Evolutionary conservation across 768 basidiomycete genomes (phyloP).

Genomic region (Suillus spraguei): DNA sequence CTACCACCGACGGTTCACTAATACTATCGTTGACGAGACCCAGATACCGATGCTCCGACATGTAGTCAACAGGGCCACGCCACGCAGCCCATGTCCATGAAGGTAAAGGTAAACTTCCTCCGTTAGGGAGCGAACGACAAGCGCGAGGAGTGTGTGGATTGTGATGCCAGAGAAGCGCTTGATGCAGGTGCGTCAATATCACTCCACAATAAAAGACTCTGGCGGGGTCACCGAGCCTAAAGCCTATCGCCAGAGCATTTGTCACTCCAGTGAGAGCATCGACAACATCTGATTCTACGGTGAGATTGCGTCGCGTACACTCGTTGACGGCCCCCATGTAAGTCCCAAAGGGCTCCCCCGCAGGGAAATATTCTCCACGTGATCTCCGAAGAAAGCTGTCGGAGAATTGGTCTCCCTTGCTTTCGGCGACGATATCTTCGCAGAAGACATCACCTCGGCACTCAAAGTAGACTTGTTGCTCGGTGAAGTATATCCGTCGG

Average conservation of each 20-base stretch:
- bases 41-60: neutral
- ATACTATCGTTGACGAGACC: conserved; percentile 3
- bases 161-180: conserved; percentile 26
- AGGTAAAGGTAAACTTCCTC: conserved; percentile 13
- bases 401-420: neutral
- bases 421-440: conserved; percentile 26
- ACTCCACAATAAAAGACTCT: neutral
- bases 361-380: neutral
- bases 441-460: conserved; percentile 22
- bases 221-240: neutral
- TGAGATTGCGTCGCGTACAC: conserved; percentile 2
- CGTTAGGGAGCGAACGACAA: conserved; percentile 11
- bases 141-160: conserved; percentile 12
- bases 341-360: neutral
- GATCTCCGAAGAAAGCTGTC: too few relatives aligned
- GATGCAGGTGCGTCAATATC: conserved; percentile 16
- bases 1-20: conserved; percentile 15
- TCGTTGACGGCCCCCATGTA: neutral
- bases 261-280: neutral
- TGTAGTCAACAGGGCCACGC: conserved; percentile 19
- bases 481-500: conserved; percentile 24
- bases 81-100: conserved; percentile 32
- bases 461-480: conserved; percentile 24
- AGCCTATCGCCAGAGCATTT: neutral
- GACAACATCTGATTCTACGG: neutral